Evolutionary conservation across 257 asterid genomes (phyloP).

Genomic region (Fraxinus excelsior): DNA sequence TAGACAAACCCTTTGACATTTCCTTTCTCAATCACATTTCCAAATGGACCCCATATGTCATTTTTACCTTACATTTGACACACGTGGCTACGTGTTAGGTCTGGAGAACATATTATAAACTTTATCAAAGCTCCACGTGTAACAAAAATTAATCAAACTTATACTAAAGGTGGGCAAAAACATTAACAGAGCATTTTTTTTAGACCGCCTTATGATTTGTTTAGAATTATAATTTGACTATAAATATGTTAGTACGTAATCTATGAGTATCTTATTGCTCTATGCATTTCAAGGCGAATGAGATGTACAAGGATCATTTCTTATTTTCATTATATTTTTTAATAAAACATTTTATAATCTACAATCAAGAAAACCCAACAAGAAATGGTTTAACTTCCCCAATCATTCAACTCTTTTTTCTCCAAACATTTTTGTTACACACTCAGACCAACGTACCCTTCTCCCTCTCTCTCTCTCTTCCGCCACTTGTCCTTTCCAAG

Average conservation of each 20-base stretch:
- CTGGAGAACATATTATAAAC: too few species aligned
- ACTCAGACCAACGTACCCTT: slow-evolving; percentile 69
- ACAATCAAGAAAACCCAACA: too few species aligned
- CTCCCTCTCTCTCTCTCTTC: slow-evolving; percentile 22
- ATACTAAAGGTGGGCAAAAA: too few species aligned
- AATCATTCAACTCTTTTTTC: background rate
- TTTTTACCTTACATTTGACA: background rate
- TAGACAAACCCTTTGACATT: too few species aligned
- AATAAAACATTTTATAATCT: background rate
- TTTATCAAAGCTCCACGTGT: background rate
- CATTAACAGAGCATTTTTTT: too few species aligned
- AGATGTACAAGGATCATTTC: background rate
- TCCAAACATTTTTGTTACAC: slow-evolving; percentile 35
- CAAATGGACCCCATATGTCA: too few species aligned
- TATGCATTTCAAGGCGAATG: too few species aligned
- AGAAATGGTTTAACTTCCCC: background rate
- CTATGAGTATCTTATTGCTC: too few species aligned
- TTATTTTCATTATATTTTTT: background rate
- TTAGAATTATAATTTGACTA: too few species aligned
- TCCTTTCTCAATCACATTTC: too few species aligned
- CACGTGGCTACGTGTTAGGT: background rate
- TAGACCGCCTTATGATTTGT: too few species aligned
- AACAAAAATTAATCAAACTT: background rate
- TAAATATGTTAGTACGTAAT: too few species aligned
- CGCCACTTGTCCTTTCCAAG: slow-evolving; percentile 65